Percentiles rank a stretch among this genome's conserved stretches.
These are phyloP conservation scores for Hymenoscyphus repandus DNA, from an alignment of 2,329 filamentous ascomycete genomes.

Conservation along the genomic window DNA sequence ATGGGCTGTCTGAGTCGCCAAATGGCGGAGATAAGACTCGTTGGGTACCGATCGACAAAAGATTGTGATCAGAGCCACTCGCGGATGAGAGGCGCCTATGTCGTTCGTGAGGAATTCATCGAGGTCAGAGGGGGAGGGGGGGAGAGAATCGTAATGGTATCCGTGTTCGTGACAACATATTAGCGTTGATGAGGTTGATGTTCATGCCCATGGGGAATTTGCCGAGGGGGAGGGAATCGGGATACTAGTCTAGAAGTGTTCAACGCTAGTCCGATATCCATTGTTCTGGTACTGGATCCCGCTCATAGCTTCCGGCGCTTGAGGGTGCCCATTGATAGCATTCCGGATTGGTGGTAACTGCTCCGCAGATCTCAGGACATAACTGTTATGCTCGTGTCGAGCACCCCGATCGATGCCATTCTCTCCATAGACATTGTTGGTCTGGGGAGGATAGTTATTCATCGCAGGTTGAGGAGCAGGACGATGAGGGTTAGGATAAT, in stretches of 20 bases:
- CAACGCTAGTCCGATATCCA: slow-evolving; percentile 15
- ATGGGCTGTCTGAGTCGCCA: too few species aligned
- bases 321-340: slow-evolving; percentile 34
- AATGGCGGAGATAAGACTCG: too few species aligned
- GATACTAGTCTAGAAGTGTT: slow-evolving; percentile 8
- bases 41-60: too few species aligned
- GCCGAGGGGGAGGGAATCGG: neutral
- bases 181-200: neutral
- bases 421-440: slow-evolving; percentile 1
- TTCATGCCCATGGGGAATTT: neutral
- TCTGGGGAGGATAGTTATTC: slow-evolving; percentile 8
- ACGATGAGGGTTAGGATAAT: slow-evolving; percentile 13
- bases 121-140: neutral
- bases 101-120: too few species aligned
- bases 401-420: slow-evolving; percentile 9
- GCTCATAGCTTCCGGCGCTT: slow-evolving; percentile 55
- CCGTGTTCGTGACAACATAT: neutral
- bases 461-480: slow-evolving; percentile 8
- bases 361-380: slow-evolving; percentile 17
- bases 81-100: too few species aligned
- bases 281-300: slow-evolving; percentile 52
- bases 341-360: slow-evolving; percentile 51
- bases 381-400: slow-evolving; percentile 36
- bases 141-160: neutral
- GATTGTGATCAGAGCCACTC: too few species aligned